phyloP scores from a whole-genome alignment of 805 yeast species.

The Teunomyces lycoperdinae region DNA sequence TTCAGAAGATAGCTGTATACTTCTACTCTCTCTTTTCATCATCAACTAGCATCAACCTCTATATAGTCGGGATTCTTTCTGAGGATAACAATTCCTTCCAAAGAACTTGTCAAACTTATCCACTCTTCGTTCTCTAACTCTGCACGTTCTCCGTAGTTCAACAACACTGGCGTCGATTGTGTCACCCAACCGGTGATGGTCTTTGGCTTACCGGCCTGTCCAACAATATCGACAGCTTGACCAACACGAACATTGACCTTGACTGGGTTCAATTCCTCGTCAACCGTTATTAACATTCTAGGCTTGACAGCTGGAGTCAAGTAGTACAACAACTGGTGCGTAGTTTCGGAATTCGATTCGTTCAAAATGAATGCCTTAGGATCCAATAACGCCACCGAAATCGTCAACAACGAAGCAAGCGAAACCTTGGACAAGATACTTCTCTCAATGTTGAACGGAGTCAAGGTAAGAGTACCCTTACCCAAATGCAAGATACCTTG shows the following conservation, averaged over 20 bases:
- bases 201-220: conserved; percentile 98
- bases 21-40: neutral
- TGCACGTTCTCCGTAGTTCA: conserved; percentile 94
- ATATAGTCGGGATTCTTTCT: conserved; percentile 85
- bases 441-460: conserved; percentile 87
- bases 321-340: conserved; percentile 80
- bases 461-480: conserved; percentile 88
- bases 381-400: conserved; percentile 77
- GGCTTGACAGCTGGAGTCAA: conserved; percentile 89
- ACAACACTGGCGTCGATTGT: conserved; percentile 92
- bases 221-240: conserved; percentile 97
- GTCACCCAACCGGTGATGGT: conserved; percentile 99
- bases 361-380: conserved; percentile 79
- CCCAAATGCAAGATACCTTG: conserved; percentile 95
- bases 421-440: conserved; percentile 84
- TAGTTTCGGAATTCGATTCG: conserved; percentile 46
- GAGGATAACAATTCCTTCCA: conserved; percentile 92
- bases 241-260: conserved; percentile 98
- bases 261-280: conserved; percentile 84
- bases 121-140: conserved; percentile 91
- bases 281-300: conserved; percentile 87
- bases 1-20: no score
- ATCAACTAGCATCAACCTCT: conserved; percentile 47
- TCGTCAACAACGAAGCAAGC: conserved; percentile 83
- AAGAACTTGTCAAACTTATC: conserved; percentile 70